Evolutionary conservation across 805 yeast species (phyloP), one percentile per base, ranked within the genome.

Genomic region (Wickerhamomyces canadensis): DNA sequence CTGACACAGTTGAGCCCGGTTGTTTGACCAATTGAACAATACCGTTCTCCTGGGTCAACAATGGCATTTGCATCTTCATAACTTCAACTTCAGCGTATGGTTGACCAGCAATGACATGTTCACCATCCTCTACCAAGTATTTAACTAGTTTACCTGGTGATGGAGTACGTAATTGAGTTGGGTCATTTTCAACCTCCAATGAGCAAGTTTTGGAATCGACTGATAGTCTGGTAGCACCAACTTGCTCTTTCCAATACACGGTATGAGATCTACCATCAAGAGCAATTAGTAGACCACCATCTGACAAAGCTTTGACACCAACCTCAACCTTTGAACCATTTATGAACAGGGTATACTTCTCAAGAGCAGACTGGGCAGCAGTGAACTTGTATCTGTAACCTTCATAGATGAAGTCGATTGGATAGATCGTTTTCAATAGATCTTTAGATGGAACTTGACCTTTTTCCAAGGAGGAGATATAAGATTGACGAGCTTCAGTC

Each of bases 41-140:
- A 73, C 99, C 99, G 54, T 84, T 83, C 62, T 91, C 98, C 62
- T 80, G 86, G 16, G 97, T 91, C 55, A 89, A 68, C 54, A 93
- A 74, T 35, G 98, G 97, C 97, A 93, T 93, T 65, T 89, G 88
- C 98, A 93, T 93, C 66, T 93, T 93, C 99, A 93, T 93, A 49
- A 93, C 98, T 68, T 93, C 99, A 40, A 93, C 96, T 68, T 93
- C 98, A 29, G 98, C 98, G 57, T 78, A 94, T 32, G 97, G 80
- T 66, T 91, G 95, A 43, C 98, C 98, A 42, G 93, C 79, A 36
- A 64, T 65, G 52, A 93, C 76, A 56, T 91, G 98, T 47, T 91
- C 98, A 49, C 98, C 98, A 52, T 81, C 83, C 58, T 94, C 98
- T 44, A 93, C 95, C 50, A 93, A 70, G 60, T 80, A 93, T 60